Conservation (phyloP, 768 basidiomycete genomes). For the Kwoniella sp. region DNA sequence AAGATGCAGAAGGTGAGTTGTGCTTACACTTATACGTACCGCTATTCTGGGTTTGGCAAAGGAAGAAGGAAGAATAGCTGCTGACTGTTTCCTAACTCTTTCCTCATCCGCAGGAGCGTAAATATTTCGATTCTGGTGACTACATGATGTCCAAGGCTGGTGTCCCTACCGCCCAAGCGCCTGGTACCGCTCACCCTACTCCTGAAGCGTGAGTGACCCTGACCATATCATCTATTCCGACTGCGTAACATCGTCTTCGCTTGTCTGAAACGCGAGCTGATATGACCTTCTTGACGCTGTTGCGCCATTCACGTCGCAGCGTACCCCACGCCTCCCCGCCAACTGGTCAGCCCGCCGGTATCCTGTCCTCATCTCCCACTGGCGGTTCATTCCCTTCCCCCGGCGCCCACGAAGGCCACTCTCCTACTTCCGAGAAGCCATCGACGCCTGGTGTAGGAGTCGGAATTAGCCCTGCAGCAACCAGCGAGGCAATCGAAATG, state of each 20-base stretch:
- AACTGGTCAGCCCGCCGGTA: slow-evolving; percentile 55
- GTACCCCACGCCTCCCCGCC: slow-evolving; percentile 88
- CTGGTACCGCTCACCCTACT: slow-evolving; percentile 97
- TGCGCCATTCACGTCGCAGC: slow-evolving; percentile 59
- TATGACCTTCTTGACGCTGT: too few relatives aligned
- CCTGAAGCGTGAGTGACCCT: slow-evolving; percentile 80
- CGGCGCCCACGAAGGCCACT: slow-evolving; percentile 12
- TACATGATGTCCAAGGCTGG: slow-evolving; percentile 96
- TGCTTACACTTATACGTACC: background rate
- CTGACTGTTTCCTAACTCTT: too few relatives aligned
- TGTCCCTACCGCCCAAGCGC: slow-evolving; percentile 77
- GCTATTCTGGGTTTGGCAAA: background rate
- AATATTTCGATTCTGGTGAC: slow-evolving; percentile 99
- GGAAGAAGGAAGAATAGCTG: too few relatives aligned
- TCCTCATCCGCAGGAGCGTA: slow-evolving; percentile 79
- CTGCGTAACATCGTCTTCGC: too few relatives aligned
- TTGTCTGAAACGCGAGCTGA: too few relatives aligned
- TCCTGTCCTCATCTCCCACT: slow-evolving; percentile 38
- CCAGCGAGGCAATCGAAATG: slow-evolving; percentile 48
- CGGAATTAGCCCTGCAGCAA: slow-evolving; percentile 47
- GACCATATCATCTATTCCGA: too few relatives aligned
- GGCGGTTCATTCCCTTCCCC: slow-evolving; percentile 17
- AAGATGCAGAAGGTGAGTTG: slow-evolving; percentile 88
- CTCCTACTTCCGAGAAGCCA: slow-evolving; percentile 16
- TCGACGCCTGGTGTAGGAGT: slow-evolving; percentile 36